A percentile compares a stretch with the other conserved stretches of the same genome.
These are phyloP conservation scores for Naganishia sp. DNA, from an alignment of 1,284 basidiomycete species.

Conservation along the genomic window DNA sequence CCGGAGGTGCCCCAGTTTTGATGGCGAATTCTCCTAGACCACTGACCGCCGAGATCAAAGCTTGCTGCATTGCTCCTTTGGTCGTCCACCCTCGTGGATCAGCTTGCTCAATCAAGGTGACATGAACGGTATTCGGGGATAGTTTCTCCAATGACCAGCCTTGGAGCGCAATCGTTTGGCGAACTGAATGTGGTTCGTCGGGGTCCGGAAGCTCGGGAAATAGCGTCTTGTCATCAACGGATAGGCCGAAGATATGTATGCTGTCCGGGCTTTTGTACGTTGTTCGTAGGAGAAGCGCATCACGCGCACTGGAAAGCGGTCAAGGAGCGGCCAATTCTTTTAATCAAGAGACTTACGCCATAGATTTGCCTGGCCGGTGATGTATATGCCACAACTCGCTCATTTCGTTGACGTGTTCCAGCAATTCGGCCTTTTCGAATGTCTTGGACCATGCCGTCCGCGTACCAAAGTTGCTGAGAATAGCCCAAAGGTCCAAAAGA, in stretches of 20 bases:
- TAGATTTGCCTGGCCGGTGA: constrained; percentile 74
- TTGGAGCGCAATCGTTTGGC: constrained; percentile 91
- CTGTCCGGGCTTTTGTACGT: constrained; percentile 96
- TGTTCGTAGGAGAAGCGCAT: constrained; percentile 86
- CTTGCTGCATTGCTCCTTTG: constrained; percentile 86
- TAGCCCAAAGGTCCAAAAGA: constrained; percentile 93
- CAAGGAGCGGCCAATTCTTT: constrained; percentile 22
- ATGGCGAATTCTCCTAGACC: constrained; percentile 93
- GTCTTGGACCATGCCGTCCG: constrained; percentile 85
- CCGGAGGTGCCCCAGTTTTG: constrained; percentile 89
- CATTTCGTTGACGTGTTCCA: constrained; percentile 89
- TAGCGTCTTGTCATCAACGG: constrained; percentile 81
- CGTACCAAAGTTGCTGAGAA: constrained; percentile 80
- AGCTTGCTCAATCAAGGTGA: constrained; percentile 93
- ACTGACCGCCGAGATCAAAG: constrained; percentile 83
- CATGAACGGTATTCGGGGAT: constrained; percentile 90
- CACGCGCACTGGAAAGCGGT: constrained; percentile 67
- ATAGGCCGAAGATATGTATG: constrained; percentile 94
- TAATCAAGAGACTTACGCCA: constrained; percentile 63
- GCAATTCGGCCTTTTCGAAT: constrained; percentile 76
- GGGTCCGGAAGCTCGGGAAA: constrained; percentile 76
- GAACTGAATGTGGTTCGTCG: constrained; percentile 72
- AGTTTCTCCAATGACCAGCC: constrained; percentile 96
- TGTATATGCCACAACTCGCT: constrained; percentile 81
- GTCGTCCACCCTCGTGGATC: constrained; percentile 97